Base-by-base conservation (phyloP, 2,329 filamentous ascomycete species). In the Niveomyces coronatus region DNA sequence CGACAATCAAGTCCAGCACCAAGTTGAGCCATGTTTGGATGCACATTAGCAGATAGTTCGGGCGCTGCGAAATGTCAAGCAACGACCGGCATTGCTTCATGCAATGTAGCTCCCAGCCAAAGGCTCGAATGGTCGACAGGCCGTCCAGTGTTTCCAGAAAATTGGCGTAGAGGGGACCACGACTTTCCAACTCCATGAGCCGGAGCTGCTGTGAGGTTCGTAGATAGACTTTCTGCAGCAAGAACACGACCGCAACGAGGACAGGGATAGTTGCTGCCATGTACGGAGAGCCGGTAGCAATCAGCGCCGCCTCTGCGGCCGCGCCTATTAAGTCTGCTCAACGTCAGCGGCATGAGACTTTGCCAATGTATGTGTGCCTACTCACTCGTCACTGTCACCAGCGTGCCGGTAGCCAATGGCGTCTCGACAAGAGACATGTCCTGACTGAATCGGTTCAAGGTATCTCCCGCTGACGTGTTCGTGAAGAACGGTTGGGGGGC, bases 11-110 rank as follows among this genome's bases (percentile, higher is more conserved):
- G 41, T 72, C 66, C 9, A 74, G 47, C 1, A 67, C 64, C 2
- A 73, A 48, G 0, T 55, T 63, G 1, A 72, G 52, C 67, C 68
- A 73, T 17, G 63, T 54, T 43, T 72, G 69, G 11, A 71, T 63
- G 15, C 62, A 61, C 40, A 58, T 64, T 9, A 71, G 55, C 6
- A 70, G 51, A 41, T 73, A 56, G 6, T 44, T 53, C 1, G 53
- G 53, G n/a, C 48, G 43, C 28, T 57, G 54, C 0, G 51, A 55
- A 1, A 31, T 35, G 34, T 47, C 67, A 7, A 74, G 56, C 36
- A 44, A 40, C 20, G 23, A 32, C 18, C 29, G 26, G 30, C 46
- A 45, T 5, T 46, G 46, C 7, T 47, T 35, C 9, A 43, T 41
- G 22, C 50, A 54, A 2, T 45, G 18, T 1, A 18, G n/a, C 10